A percentile compares a stretch with the other conserved stretches of the same genome.
phyloP scores from a whole-genome alignment of 345 rosid species.

The Rhizophora apiculata region DNA sequence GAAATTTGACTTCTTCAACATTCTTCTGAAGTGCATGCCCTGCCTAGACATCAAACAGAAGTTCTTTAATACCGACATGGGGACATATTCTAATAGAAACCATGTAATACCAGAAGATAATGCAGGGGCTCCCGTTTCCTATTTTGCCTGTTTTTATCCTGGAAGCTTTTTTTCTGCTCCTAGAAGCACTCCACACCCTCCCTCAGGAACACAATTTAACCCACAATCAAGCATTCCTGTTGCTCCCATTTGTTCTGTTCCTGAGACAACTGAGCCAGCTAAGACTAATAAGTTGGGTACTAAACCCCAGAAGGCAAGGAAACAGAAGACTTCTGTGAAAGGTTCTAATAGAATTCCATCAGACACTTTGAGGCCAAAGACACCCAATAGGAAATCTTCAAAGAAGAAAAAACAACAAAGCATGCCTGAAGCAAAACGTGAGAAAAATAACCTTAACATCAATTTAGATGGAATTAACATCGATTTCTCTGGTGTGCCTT shows the following conservation, averaged over 20 bases:
- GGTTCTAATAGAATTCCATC: conserved; percentile 28
- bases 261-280: conserved; percentile 22
- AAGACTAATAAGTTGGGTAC: conserved; percentile 15
- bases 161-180: conserved; percentile 32
- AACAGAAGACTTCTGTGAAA: conserved; percentile 29
- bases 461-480: conserved; percentile 35
- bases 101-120: conserved; percentile 37
- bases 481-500: conserved; percentile 51
- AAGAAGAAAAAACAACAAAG: conserved; percentile 30
- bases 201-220: conserved; percentile 25
- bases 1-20: conserved; percentile 1
- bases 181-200: conserved; percentile 26
- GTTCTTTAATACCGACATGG: conserved; percentile 34
- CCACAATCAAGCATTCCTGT: conserved; percentile 30
- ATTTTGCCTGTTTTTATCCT: conserved; percentile 39
- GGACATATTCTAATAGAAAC: conserved; percentile 37
- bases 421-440: conserved; percentile 42
- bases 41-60: conserved; percentile 14
- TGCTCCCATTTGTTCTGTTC: conserved; percentile 33
- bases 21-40: conserved; percentile 7
- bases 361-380: conserved; percentile 39
- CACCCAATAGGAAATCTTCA: conserved; percentile 36
- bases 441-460: conserved; percentile 45
- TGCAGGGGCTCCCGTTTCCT: conserved; percentile 29
- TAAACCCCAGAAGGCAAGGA: conserved; percentile 29